Base-by-base conservation (phyloP, 345 rosid species). In the Sonneratia alba region DNA sequence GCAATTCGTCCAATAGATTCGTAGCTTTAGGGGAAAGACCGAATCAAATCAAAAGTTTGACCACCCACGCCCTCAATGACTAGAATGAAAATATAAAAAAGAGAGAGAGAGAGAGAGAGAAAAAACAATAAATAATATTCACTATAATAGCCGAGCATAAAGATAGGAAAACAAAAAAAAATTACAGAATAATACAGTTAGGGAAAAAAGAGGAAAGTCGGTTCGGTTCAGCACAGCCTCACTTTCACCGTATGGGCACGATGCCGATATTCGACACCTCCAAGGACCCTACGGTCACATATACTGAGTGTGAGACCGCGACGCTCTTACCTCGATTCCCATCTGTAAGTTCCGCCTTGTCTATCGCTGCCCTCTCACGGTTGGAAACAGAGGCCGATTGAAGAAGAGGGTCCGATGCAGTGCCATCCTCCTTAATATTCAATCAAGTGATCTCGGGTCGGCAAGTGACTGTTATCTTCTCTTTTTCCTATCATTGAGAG, bases 41-140 rank as follows among this genome's bases (percentile, higher is more conserved):
- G 64, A 59, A 59, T 59, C 64, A 59, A 59, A 59, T 59, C 64
- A 36, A 7, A n/a, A 59, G 34, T 59, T 59, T 59, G 64, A 59
- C 64, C 24, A 27, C 32, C 64, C 34, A 24, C 1, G 36, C 14
- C 34, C 64, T 3, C 64, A 53, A 18, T 53, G 59, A 19, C 59
- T 5, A 27, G 32, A 27, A 27, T 27, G 32, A 27, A 27, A 27
- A 27, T 27, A 27, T 0, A 27, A 27, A 1, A 27, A 1, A 27
- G 32, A 27, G 32, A 27, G 32, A 27, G 32, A 27, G 32, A 27
- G 32, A 27, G 32, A 4, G 57, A 53, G 22, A 53, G 19, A 53
- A 53, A 53, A 5, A 18, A 18, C 6, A 2, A 53, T 12, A 53
- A 53, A 53, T 3, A 47, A 14, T 7, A 14, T 48, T 19, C 19